Percentiles rank a stretch among this genome's conserved stretches.
These are phyloP conservation scores for Linaria vulgaris DNA, from an alignment of 257 asterid species.

Conservation along the genomic window DNA sequence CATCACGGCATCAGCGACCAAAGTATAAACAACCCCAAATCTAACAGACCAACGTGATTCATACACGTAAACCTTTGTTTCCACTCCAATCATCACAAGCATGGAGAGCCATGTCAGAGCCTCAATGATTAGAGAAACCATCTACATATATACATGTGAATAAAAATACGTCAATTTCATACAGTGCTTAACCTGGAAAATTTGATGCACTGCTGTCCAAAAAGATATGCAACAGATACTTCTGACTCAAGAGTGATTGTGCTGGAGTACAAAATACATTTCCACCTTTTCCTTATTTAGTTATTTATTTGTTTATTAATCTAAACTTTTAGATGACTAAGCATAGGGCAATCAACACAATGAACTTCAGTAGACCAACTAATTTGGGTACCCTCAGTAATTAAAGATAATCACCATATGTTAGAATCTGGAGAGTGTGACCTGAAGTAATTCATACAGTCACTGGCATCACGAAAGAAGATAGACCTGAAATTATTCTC, in stretches of 20 bases:
- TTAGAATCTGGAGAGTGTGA: too few relatives aligned
- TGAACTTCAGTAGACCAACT: conserved; percentile 6
- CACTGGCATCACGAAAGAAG: too few relatives aligned
- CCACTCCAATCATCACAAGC: conserved; percentile 69
- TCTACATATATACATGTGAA: conserved; percentile 39
- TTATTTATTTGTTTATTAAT: conserved; percentile 16
- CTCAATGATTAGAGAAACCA: conserved; percentile 62
- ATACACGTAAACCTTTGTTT: conserved; percentile 65
- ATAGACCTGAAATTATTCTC: too few relatives aligned
- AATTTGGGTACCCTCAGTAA: not conserved
- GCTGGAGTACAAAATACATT: not conserved
- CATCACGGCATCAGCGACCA: conserved; percentile 86
- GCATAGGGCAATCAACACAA: not conserved
- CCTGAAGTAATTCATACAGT: too few relatives aligned
- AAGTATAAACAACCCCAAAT: conserved; percentile 72
- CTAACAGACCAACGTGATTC: conserved; percentile 90
- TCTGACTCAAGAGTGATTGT: too few relatives aligned
- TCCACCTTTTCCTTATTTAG: not conserved
- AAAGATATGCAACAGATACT: conserved; percentile 12
- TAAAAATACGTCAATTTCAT: conserved; percentile 17
- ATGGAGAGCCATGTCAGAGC: conserved; percentile 81
- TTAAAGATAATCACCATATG: not conserved
- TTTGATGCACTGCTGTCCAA: not conserved
- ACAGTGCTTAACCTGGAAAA: conserved; percentile 5
- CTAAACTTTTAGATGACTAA: not conserved